These are phyloP conservation scores for Botryobasidium botryosum DNA, from an alignment of 768 basidiomycete genomes.

Conservation along the genomic window DNA sequence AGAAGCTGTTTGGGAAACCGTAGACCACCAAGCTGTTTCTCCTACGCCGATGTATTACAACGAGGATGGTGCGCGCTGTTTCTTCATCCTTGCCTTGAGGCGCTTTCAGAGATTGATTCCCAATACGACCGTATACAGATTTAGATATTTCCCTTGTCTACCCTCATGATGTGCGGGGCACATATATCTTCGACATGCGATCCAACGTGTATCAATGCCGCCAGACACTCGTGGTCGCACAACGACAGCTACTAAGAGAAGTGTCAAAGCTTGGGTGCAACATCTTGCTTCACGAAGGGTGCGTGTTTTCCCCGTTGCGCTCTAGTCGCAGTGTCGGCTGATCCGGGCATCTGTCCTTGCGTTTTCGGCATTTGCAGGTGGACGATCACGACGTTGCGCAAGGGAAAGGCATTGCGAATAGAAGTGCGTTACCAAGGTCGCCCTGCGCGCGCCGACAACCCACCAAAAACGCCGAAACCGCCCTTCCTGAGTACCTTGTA, in stretches of 20 bases:
- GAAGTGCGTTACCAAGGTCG: slow-evolving; percentile 8
- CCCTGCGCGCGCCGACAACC: slow-evolving; percentile 3
- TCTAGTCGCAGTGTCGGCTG: background rate
- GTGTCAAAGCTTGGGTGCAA: slow-evolving; percentile 3
- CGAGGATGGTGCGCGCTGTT: slow-evolving; percentile 4
- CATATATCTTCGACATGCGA: slow-evolving; percentile 8
- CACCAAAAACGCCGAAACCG: background rate
- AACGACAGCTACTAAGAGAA: slow-evolving; percentile 7
- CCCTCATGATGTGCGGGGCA: slow-evolving; percentile 7
- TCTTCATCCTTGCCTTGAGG: background rate
- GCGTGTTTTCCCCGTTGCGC: slow-evolving; percentile 1
- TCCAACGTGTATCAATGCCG: background rate
- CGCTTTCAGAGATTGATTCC: background rate
- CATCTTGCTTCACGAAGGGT: slow-evolving; percentile 10
- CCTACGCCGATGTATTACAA: slow-evolving; percentile 8
- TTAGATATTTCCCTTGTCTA: slow-evolving; percentile 4
- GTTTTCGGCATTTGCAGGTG: background rate
- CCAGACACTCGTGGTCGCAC: slow-evolving; percentile 7
- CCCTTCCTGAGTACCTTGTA: too few relatives aligned
- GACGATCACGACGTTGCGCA: slow-evolving; percentile 8
- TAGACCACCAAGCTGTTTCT: slow-evolving; percentile 9
- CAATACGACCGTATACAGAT: background rate
- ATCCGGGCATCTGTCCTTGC: background rate
- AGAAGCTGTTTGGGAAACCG: slow-evolving; percentile 8
- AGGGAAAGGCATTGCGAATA: slow-evolving; percentile 3